A percentile compares a stretch with the other conserved stretches of the same genome.
These are phyloP conservation scores for Rhizopogon vesiculosus DNA, from an alignment of 768 basidiomycete species.

Conservation along the genomic window DNA sequence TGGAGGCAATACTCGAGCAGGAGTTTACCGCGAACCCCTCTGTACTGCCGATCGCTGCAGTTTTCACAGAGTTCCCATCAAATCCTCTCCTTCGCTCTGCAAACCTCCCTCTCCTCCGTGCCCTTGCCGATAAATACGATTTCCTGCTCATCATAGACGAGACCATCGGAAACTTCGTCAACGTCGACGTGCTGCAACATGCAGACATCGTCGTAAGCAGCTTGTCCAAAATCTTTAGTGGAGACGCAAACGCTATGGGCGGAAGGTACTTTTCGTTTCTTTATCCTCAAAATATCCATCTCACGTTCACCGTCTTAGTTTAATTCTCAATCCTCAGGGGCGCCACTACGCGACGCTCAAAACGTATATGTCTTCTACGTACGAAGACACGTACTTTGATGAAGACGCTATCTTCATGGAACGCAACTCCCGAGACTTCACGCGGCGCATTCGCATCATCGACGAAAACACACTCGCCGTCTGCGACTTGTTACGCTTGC, in stretches of 20 bases:
- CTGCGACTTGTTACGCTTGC: conserved; percentile 71
- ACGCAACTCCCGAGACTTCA: conserved; percentile 94
- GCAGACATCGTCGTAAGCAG: conserved; percentile 91
- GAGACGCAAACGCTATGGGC: conserved; percentile 94
- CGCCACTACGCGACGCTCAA: conserved; percentile 68
- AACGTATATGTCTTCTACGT: conserved; percentile 46
- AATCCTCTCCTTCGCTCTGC: conserved; percentile 91
- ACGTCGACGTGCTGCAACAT: conserved; percentile 83
- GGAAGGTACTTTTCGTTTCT: conserved; percentile 62
- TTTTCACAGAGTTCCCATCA: conserved; percentile 94
- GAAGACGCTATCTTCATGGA: conserved; percentile 97
- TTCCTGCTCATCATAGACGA: conserved; percentile 92
- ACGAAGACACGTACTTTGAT: conserved; percentile 83
- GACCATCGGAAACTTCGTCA: conserved; percentile 91
- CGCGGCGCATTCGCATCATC: conserved; percentile 65
- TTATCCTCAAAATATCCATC: not conserved
- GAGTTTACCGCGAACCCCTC: conserved; percentile 33
- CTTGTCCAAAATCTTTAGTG: conserved; percentile 92
- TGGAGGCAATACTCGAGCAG: conserved; percentile 58
- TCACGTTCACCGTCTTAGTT: conserved; percentile 36
- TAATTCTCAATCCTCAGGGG: conserved; percentile 81
- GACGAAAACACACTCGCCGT: conserved; percentile 80
- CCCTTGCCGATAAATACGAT: conserved; percentile 81
- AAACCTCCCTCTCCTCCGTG: conserved; percentile 67
- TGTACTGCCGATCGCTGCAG: conserved; percentile 62